Base-by-base conservation (phyloP, 2,329 filamentous ascomycete genomes). In the Epichloe uncinata region DNA sequence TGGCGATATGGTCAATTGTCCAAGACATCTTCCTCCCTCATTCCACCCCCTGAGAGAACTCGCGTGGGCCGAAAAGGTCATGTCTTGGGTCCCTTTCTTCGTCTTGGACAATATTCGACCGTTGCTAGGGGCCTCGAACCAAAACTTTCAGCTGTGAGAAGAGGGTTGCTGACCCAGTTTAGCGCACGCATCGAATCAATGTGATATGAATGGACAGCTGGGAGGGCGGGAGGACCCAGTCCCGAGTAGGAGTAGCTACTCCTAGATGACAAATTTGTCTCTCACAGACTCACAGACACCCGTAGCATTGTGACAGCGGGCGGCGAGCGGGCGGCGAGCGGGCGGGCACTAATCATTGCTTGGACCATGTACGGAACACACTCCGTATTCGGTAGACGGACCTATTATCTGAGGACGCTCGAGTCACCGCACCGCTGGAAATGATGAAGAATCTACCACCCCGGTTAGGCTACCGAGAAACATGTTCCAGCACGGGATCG, bases 391-490 rank as follows among this genome's bases (percentile, higher is more conserved):
- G 11, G 16, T 37, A 18, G 18, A 26, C 26, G 44, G 34, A 45
- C 33, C 6, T n/a, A n/a, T n/a, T 16, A 20, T 11, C 26, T 34
- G 42, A 18, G 30, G 26, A 34, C 13, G 16, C 11, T 33, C n/a
- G 20, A 9, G 18, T 40, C 5, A 8, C 7, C 22, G 42, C 45
- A 48, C 26, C 13, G 41, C 50, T 43, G 45, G 50, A 48, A 48
- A 42, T 45, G 45, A 42, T 45, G 45, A 48, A 41, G 50, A 48
- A 45, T 44, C n/a, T 8, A 12, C 15, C 22, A 48, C 36, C 36
- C 35, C 50, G 45, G 45, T 40, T 41, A 48, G 45, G 20, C 41
- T 45, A 45, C 45, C 50, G 45, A 51, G 50, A 51, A 45, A 51
- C 45, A 48, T 45, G 42, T 30, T 7, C 42, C 20, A 45, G 26